These are phyloP conservation scores for Posidonia oceanica DNA, from an alignment of 116 monocot species.

Conservation along the genomic window DNA sequence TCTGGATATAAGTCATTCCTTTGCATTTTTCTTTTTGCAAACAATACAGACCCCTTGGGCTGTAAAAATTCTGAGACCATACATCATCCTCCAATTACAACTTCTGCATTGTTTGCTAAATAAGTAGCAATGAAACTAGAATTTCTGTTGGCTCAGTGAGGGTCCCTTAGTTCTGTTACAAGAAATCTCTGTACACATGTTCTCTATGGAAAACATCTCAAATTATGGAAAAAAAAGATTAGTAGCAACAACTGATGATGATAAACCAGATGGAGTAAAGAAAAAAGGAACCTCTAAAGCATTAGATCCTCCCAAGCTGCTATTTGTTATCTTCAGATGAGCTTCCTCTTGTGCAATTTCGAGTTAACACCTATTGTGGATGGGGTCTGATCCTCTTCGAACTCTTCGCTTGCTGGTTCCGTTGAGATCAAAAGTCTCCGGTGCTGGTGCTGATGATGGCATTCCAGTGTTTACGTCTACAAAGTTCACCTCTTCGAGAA, in stretches of 20 bases:
- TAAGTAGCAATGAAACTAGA: not conserved
- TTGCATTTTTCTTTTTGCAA: no score
- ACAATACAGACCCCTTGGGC: not conserved
- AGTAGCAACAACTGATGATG: not conserved
- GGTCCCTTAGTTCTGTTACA: not conserved
- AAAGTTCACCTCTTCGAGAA: constrained; percentile 6
- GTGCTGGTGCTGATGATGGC: constrained; percentile 18
- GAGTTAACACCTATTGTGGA: constrained; percentile 68
- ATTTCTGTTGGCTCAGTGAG: not conserved
- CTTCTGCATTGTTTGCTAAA: not conserved
- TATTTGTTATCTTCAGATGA: not conserved
- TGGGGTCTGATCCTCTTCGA: constrained; percentile 90
- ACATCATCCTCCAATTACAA: not conserved
- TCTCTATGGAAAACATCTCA: constrained; percentile 1
- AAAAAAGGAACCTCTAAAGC: not conserved
- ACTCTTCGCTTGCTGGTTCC: constrained; percentile 66
- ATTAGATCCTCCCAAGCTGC: not conserved
- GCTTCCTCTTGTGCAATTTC: constrained; percentile 11
- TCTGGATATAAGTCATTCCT: no score
- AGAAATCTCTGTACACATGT: not conserved
- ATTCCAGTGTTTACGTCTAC: constrained; percentile 14
- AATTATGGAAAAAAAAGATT: not conserved
- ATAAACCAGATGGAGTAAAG: not conserved
- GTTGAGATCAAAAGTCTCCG: constrained; percentile 29
- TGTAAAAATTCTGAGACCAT: not conserved